Base-by-base conservation (phyloP, 176 grass and related monocot species). In the Carex parvula region DNA sequence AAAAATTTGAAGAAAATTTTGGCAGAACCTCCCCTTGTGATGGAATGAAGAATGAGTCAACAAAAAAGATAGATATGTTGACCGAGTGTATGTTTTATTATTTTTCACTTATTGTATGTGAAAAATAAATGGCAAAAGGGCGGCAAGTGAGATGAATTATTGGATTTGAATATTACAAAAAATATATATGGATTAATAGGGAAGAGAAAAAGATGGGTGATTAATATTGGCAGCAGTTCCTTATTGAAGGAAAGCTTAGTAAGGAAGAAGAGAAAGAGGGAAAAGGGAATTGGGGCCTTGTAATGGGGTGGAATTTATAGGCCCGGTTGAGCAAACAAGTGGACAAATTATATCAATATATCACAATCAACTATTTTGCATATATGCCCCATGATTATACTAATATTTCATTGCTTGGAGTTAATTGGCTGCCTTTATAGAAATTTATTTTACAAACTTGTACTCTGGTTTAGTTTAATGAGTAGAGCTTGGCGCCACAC, bases 271-370 rank as follows among this genome's bases (percentile, higher is more conserved):
- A 33, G 33, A 76, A 20, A 84, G 82, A 80, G 90, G 92, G 92
- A 94, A 94, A 94, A 92, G 92, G 92, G 88, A 92, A 90, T 94
- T 90, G 90, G 67, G 92, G 90, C 67, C 74, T 82, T 82, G 84
- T 74, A 86, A 64, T 61, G 21, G 84, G 16, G 35, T 65, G 48
- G 56, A 92, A 90, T 94, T 94, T 94, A 94, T 94, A 94, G 91
- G 32, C 22, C 6, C 0, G 18, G 5, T 16, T 17, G 21, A 24
- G 1, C 37, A 63, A 29, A 29, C n/a, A 67, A 37, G 6, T 68
- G 58, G 58, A 85, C 81, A 89, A 83, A 89, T 94, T 15, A 72
- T 35, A 54, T 57, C 53, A 89, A 89, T 15, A 72, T 35, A 54
- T 57, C 53, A 73, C 79, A 85, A 76, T 10, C 46, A 56, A 39